Evolutionary conservation across 2,329 filamentous ascomycete species (phyloP).

Genomic region (Aspergillus ochraceus): DNA sequence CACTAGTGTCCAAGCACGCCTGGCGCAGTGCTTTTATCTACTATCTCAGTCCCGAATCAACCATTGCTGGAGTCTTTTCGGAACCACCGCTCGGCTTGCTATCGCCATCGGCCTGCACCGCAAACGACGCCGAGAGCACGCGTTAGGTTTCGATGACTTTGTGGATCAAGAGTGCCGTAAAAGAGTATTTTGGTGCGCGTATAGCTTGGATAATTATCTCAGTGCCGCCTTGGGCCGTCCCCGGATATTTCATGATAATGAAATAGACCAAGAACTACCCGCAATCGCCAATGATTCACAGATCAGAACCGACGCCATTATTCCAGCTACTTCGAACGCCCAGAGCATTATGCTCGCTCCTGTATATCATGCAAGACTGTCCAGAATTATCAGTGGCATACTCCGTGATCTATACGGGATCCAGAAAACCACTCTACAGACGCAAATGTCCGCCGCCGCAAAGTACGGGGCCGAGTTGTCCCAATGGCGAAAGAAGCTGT

Average conservation of each 20-base stretch:
- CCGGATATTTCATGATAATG: slow-evolving; percentile 19
- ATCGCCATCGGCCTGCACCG: slow-evolving; percentile 35
- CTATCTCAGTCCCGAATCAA: slow-evolving; percentile 36
- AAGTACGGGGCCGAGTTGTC: slow-evolving; percentile 45
- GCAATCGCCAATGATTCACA: slow-evolving; percentile 22
- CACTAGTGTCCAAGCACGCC: slow-evolving; percentile 42
- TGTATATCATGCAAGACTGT: slow-evolving; percentile 47
- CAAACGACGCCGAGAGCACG: slow-evolving; percentile 12
- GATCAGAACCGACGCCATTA: slow-evolving; percentile 15
- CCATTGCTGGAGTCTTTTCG: slow-evolving; percentile 37
- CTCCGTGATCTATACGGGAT: slow-evolving; percentile 46
- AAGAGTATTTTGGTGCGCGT: slow-evolving; percentile 21
- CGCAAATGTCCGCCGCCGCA: slow-evolving; percentile 34
- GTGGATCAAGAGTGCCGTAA: slow-evolving; percentile 19
- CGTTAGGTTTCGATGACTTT: slow-evolving; percentile 1
- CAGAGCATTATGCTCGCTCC: slow-evolving; percentile 48
- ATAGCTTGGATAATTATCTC: slow-evolving; percentile 21
- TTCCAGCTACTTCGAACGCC: slow-evolving; percentile 24
- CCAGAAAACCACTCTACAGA: slow-evolving; percentile 9
- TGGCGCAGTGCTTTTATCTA: slow-evolving; percentile 39
- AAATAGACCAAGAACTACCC: slow-evolving; percentile 23
- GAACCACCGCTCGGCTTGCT: slow-evolving; percentile 32
- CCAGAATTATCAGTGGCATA: slow-evolving; percentile 46
- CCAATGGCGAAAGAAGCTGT: slow-evolving; percentile 49
- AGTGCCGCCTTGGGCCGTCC: slow-evolving; percentile 19